Base-by-base conservation (phyloP, 805 yeast genomes). In the Kuraishia hungarica region DNA sequence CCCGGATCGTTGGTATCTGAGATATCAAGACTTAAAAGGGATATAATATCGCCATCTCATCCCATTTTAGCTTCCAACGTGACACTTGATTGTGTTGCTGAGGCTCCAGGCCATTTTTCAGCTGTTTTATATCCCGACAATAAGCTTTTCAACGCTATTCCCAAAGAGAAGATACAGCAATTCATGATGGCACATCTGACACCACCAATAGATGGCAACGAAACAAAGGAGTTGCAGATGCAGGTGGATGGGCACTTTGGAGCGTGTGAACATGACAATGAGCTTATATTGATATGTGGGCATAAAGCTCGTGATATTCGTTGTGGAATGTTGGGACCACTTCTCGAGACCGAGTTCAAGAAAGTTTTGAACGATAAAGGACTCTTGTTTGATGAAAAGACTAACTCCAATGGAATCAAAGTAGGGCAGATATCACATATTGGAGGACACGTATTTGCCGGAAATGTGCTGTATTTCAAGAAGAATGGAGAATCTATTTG, bases 401-500 rank as follows among this genome's bases (percentile, higher is more conserved):
- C 51, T 1, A 65, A 63, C 47, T 66, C 69, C 0, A 56, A 57
- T 1, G 71, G 72, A 3, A 58, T 70, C 1, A 67, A 68, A 39
- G 72, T 84, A 39, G 91, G 89, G 0, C 62, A 79, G 6, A 73
- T 86, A 0, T 84, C 92, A 13, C 97, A 89, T 66, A 74, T 89
- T 48, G 96, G 96, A 1, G 97, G 97, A 0, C 97, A 89, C 65
- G 88, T 78, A 1, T 89, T 81, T 67, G 96, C 97, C 1, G 96
- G 96, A 0, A 89, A 89, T 62, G 81, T 89, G 15, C 70, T 88
- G 1, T 77, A 79, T 53, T 82, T 83, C 58, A 73, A 73, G 51
- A 67, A 65, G 11, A 64, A 69, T 35, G 78, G 81, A 1, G 73
- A 73, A 51, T 66, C 74, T 17, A 67, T 84, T 2, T 89, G 96